phyloP scores from a whole-genome alignment of 2,329 filamentous ascomycete genomes.

The Stachybotrys chartarum region DNA sequence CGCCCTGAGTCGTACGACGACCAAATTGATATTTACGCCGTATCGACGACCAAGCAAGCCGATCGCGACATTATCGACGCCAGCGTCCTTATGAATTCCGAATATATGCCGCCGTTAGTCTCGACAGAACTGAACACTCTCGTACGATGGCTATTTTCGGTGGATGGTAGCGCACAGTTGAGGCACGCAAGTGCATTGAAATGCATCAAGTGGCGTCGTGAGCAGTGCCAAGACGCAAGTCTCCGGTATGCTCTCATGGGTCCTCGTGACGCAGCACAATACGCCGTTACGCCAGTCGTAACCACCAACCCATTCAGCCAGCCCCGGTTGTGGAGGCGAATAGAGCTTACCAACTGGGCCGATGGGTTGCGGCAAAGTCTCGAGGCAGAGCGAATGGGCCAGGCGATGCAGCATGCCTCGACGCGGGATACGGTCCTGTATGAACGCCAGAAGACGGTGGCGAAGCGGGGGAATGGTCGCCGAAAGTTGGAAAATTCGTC shows the following conservation, averaged over 20 bases:
- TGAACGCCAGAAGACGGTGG: not conserved
- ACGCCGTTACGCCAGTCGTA: conserved; percentile 1
- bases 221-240: conserved; percentile 8
- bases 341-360: conserved; percentile 30
- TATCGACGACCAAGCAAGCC: conserved; percentile 65
- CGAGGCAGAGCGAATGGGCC: conserved; percentile 20
- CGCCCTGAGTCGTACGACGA: conserved; percentile 16
- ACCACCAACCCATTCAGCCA: conserved; percentile 9
- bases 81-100: conserved; percentile 84
- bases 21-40: conserved; percentile 53
- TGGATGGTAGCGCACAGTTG: conserved; percentile 71
- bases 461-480: not conserved
- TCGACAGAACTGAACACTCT: conserved; percentile 66
- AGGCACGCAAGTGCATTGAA: conserved; percentile 79
- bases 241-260: not conserved
- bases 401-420: conserved; percentile 10
- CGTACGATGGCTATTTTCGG: conserved; percentile 69
- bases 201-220: conserved; percentile 61
- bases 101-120: conserved; percentile 76
- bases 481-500: not conserved
- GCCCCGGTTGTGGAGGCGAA: conserved; percentile 18
- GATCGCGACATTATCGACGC: conserved; percentile 87
- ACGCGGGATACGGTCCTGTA: not conserved
- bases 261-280: conserved; percentile 4
- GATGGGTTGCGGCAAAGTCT: conserved; percentile 27